Conservation (phyloP, 2,329 filamentous ascomycete species). For the Plectosphaerella plurivora region DNA sequence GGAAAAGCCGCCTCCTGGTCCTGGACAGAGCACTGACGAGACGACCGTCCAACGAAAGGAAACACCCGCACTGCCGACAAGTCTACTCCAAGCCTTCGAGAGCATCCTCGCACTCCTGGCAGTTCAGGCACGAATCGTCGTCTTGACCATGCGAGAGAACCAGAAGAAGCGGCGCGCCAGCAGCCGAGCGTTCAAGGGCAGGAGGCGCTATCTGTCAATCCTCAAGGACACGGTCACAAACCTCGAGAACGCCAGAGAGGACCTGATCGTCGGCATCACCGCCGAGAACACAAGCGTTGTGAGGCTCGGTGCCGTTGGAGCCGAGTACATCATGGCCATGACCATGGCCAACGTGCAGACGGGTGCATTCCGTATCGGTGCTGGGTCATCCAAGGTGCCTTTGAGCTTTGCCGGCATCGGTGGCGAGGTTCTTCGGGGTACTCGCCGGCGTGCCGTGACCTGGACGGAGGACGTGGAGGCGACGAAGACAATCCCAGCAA, state of each 20-base stretch:
- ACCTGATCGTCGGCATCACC: constrained; percentile 6
- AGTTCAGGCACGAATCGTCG: constrained; percentile 7
- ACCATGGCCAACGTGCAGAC: constrained; percentile 2
- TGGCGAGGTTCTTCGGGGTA: constrained; percentile 7
- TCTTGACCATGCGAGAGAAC: constrained; percentile 4
- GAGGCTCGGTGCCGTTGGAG: constrained; percentile 1
- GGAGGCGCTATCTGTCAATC: not conserved
- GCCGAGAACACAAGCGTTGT: not conserved
- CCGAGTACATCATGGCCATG: not conserved
- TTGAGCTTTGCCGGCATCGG: not conserved
- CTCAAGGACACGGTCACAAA: not conserved
- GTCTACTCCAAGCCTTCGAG: constrained; percentile 13
- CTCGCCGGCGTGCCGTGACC: constrained; percentile 7
- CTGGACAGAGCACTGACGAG: no score
- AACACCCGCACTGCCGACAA: constrained; percentile 10
- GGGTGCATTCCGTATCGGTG: not conserved
- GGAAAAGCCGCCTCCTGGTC: no score
- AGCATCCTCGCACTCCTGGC: constrained; percentile 7
- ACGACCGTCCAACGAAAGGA: no score
- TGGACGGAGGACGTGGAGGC: constrained; percentile 10
- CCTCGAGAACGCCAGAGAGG: constrained; percentile 12
- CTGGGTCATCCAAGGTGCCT: not conserved
- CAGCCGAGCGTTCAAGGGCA: not conserved
- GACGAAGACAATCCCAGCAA: constrained; percentile 1
- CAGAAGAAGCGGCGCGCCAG: not conserved